These are phyloP conservation scores for Hordeum marinum DNA, from an alignment of 176 grass and related monocot genomes.

Conservation along the genomic window DNA sequence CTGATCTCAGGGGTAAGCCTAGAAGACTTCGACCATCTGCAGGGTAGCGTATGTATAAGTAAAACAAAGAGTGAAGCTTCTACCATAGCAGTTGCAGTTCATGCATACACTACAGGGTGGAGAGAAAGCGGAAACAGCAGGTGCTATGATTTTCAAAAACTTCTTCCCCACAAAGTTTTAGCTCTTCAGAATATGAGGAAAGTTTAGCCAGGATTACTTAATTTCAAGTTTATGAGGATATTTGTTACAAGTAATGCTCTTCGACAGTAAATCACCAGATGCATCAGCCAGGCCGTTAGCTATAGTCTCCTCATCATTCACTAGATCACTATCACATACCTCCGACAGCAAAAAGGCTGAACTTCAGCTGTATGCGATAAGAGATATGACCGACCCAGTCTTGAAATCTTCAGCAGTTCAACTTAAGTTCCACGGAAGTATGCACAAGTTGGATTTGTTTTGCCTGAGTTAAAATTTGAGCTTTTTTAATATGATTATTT, in stretches of 20 bases:
- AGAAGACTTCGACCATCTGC: conserved; percentile 76
- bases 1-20: conserved; percentile 69
- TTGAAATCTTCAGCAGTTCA: conserved; percentile 1
- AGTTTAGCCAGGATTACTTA: background rate
- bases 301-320: conserved; percentile 87
- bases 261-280: conserved; percentile 70
- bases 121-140: background rate
- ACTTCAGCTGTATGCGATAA: conserved; percentile 54
- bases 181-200: background rate
- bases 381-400: background rate
- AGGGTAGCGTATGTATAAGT: background rate
- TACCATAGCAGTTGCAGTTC: background rate
- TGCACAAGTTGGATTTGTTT: background rate
- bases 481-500: background rate
- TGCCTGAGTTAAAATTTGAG: background rate
- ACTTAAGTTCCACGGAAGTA: background rate
- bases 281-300: conserved; percentile 73
- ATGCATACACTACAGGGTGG: background rate
- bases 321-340: conserved; percentile 56
- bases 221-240: background rate
- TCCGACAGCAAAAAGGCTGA: conserved; percentile 84
- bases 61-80: background rate
- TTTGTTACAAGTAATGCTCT: background rate
- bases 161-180: background rate
- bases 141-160: background rate